These are phyloP conservation scores for Fusarium multiceps DNA, from an alignment of 2,329 filamentous ascomycete genomes.

Conservation along the genomic window DNA sequence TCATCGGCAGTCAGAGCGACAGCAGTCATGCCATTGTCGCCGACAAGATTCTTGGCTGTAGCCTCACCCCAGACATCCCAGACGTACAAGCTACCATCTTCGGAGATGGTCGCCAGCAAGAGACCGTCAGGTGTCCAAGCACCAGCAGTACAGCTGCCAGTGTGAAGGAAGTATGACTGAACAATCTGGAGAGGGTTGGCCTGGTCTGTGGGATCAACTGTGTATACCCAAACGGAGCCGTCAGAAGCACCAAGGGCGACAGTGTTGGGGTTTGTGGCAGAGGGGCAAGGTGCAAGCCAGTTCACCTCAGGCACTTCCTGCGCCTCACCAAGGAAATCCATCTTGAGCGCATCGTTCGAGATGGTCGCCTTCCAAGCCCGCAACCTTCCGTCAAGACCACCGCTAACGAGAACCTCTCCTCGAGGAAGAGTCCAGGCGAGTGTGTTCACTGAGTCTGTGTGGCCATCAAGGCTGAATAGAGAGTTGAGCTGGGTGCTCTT, in stretches of 20 bases:
- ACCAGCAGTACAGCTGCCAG: conserved; percentile 85
- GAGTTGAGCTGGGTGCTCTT: conserved; percentile 69
- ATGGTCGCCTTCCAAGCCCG: conserved; percentile 72
- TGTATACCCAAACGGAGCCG: conserved; percentile 95
- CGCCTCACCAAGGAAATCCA: conserved; percentile 77
- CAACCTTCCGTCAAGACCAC: conserved; percentile 86
- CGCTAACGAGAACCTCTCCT: conserved; percentile 88
- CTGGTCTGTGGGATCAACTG: conserved; percentile 74
- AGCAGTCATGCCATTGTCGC: conserved; percentile 70
- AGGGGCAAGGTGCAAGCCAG: conserved; percentile 84
- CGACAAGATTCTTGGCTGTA: conserved; percentile 64
- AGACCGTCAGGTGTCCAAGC: conserved; percentile 90
- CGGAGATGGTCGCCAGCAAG: conserved; percentile 86
- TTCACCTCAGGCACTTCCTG: conserved; percentile 96
- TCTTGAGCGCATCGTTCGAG: conserved; percentile 59
- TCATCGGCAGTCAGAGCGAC: conserved; percentile 83
- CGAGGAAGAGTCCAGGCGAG: conserved; percentile 84
- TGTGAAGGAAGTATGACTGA: conserved; percentile 93
- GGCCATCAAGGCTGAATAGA: conserved; percentile 83
- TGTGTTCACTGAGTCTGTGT: conserved; percentile 90
- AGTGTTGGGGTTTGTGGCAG: conserved; percentile 77
- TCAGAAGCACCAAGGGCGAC: conserved; percentile 89
- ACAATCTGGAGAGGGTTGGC: conserved; percentile 78
- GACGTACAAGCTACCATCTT: conserved; percentile 89
- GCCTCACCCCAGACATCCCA: conserved; percentile 91